phyloP scores from a whole-genome alignment of 2,329 filamentous ascomycete species.

The Colletotrichum ledebouriae region DNA sequence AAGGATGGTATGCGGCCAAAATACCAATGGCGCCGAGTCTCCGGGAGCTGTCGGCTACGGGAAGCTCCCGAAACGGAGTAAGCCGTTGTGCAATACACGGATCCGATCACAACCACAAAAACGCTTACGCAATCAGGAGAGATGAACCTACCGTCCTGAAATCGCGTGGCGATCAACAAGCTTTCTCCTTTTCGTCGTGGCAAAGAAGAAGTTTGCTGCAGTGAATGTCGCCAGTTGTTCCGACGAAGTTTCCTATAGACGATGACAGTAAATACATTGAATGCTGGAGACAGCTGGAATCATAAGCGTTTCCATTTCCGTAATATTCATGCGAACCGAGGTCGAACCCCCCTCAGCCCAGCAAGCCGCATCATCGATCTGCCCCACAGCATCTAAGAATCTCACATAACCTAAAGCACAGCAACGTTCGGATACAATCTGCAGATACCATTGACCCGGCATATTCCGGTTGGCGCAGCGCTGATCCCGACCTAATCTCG shows the following conservation, averaged over 20 bases:
- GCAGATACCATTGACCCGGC: slow-evolving; percentile 9
- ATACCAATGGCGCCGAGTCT: slow-evolving; percentile 2
- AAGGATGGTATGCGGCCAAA: not conserved
- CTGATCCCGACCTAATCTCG: not conserved
- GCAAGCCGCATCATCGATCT: slow-evolving; percentile 25
- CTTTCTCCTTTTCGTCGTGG: not conserved
- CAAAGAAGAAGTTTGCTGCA: not conserved
- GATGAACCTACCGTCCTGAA: not conserved
- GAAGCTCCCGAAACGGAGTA: not conserved
- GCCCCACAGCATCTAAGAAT: slow-evolving; percentile 30
- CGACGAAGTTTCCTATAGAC: slow-evolving; percentile 5
- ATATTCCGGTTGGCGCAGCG: slow-evolving; percentile 18
- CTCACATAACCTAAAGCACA: slow-evolving; percentile 2
- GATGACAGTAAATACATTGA: not conserved
- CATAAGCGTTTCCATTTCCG: slow-evolving; percentile 16
- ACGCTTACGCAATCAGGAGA: too few relatives aligned
- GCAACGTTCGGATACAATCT: slow-evolving; percentile 24
- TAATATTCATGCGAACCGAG: slow-evolving; percentile 28
- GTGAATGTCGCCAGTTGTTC: not conserved
- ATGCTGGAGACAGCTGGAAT: not conserved
- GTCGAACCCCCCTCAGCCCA: slow-evolving; percentile 6
- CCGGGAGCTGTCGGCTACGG: not conserved
- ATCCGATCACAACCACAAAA: not conserved
- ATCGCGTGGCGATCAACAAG: not conserved
- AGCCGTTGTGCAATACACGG: not conserved